Percentiles rank a stretch among this genome's conserved stretches.
Evolutionary conservation across 179 eudicot genomes (phyloP).

Genomic region (Carnegiea gigantea): DNA sequence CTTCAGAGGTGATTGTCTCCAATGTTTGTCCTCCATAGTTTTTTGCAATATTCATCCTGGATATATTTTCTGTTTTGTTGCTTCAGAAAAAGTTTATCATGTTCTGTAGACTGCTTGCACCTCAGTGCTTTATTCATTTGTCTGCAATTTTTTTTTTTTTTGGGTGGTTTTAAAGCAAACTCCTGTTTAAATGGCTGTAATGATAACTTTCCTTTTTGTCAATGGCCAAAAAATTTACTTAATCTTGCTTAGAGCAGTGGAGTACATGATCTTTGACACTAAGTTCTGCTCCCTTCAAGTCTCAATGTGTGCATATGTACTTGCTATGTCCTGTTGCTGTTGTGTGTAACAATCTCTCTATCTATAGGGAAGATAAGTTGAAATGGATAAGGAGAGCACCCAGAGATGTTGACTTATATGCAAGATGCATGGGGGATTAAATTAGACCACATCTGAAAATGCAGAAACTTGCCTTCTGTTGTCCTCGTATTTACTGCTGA

Average conservation of each 20-base stretch:
- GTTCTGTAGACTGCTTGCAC: background rate
- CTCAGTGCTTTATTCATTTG: background rate
- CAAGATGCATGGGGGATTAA: background rate
- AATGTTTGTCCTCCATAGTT: background rate
- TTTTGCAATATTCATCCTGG: background rate
- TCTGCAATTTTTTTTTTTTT: background rate
- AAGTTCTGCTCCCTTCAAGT: background rate
- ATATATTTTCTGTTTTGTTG: background rate
- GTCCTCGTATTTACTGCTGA: background rate
- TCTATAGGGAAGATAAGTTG: background rate
- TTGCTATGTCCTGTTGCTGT: background rate
- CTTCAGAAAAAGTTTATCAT: background rate
- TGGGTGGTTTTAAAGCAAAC: background rate
- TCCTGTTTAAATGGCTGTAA: background rate
- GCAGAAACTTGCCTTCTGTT: background rate
- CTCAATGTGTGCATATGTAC: background rate
- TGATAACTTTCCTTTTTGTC: background rate
- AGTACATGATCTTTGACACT: background rate
- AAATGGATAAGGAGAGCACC: background rate
- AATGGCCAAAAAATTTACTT: background rate
- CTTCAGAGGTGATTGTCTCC: constrained; percentile 70
- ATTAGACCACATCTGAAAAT: background rate
- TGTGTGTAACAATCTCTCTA: background rate
- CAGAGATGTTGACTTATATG: background rate
- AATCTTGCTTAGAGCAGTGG: background rate